Evolutionary conservation across 2,329 filamentous ascomycete genomes (phyloP), one percentile per base, ranked within the genome.

Genomic region (Scedosporium aurantiacum): DNA sequence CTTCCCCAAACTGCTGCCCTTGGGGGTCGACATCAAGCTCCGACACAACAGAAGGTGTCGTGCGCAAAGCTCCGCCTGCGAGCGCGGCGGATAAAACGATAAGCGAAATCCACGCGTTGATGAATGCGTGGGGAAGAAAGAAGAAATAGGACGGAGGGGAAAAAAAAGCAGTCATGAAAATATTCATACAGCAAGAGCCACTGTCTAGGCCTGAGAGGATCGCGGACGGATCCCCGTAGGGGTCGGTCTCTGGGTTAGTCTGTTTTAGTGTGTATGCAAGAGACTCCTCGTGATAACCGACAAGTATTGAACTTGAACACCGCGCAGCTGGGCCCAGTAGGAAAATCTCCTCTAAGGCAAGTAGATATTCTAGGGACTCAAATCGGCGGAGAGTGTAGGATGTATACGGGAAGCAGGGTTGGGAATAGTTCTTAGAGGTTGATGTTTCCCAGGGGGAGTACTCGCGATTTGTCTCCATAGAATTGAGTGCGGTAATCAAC

Each of bases 401-500:
- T 27, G 54, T 27, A 52, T 37, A 28, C 37, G 41, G 23, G 16
- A 14, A 23, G 32, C n/a, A 41, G 7, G 21, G 25, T 14, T 18
- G 7, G 41, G 18, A 32, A 41, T 21, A 2, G 54, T 4, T 12
- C 23, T 72, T 64, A 76, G 40, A 75, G 66, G 62, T 70, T 68
- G 65, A 82, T 75, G 63, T 75, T 72, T 65, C 82, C 82, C 65
- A 87, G 74, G 60, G 79, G 78, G 55, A 90, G 75, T 57, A 89
- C 78, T 74, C 83, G 85, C 67, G 82, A 83, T 64, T 78, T 76
- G 72, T 90, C 86, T 66, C 79, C 81, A 28, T 86, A 76, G 68
- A 89, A 88, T 61, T 79, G 79, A 64, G 82, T 78, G 67, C 86
- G 83, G 71, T 85, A 88, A 65, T 84, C 80, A 70, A 88, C 79